A percentile compares a stretch with the other conserved stretches of the same genome.
Evolutionary conservation across 257 asterid species (phyloP).

Genomic region (Solanum habrochaites): DNA sequence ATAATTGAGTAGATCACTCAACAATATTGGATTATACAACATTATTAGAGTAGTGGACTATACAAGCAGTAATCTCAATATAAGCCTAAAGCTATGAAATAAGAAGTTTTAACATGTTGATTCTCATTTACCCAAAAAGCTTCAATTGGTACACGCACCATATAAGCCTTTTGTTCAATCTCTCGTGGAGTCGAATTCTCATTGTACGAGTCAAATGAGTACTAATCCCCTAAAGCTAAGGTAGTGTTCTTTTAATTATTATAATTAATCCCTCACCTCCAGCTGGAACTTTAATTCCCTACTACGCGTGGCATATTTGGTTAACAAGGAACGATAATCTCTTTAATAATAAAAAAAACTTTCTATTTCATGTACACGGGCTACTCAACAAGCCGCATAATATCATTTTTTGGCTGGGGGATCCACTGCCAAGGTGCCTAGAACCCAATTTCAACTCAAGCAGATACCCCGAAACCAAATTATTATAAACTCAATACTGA

Average conservation of each 20-base stretch:
- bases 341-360: neutral
- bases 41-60: neutral
- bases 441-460: no score
- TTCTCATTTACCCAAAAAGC: neutral
- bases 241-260: neutral
- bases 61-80: neutral
- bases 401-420: neutral
- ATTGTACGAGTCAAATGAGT: neutral
- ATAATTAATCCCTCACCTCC: neutral
- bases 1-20: neutral
- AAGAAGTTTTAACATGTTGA: neutral
- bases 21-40: neutral
- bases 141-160: neutral
- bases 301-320: neutral
- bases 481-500: no score
- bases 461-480: no score
- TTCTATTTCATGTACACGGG: neutral
- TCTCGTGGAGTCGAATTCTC: neutral
- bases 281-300: neutral
- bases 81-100: neutral
- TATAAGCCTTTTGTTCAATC: neutral
- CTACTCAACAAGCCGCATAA: neutral
- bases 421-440: no score
- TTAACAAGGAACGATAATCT: neutral
- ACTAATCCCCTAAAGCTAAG: neutral